phyloP scores from a whole-genome alignment of 2,329 filamentous ascomycete species.

The Ascochyta clinopodiicola region DNA sequence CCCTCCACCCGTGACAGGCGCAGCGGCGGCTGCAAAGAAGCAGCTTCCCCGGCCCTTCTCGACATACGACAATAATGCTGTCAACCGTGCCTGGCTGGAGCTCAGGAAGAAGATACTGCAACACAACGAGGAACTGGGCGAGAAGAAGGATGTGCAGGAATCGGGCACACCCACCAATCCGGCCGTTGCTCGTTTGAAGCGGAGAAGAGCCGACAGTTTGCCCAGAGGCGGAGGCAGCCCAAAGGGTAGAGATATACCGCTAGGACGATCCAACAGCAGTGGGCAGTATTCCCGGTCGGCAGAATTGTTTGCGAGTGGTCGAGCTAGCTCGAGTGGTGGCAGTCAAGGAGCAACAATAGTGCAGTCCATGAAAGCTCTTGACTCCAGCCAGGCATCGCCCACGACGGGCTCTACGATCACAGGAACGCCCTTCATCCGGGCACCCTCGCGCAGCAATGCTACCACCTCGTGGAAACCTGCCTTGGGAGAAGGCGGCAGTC shows the following conservation, averaged over 20 bases:
- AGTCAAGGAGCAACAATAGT: slow-evolving; percentile 26
- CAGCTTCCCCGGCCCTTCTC: slow-evolving; percentile 79
- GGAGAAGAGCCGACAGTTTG: slow-evolving; percentile 39
- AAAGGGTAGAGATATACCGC: slow-evolving; percentile 40
- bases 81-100: slow-evolving; percentile 78
- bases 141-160: slow-evolving; percentile 35
- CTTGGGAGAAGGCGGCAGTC: slow-evolving; percentile 33
- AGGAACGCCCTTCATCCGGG: slow-evolving; percentile 59
- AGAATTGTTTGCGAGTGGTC: slow-evolving; percentile 32
- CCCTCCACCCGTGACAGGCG: slow-evolving; percentile 59
- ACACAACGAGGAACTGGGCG: slow-evolving; percentile 50
- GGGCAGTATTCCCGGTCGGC: slow-evolving; percentile 40
- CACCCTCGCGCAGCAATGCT: slow-evolving; percentile 53
- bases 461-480: slow-evolving; percentile 31
- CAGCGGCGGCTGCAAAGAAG: slow-evolving; percentile 55
- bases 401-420: slow-evolving; percentile 47
- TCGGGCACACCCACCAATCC: slow-evolving; percentile 39
- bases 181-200: slow-evolving; percentile 44
- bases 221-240: slow-evolving; percentile 32
- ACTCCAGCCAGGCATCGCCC: slow-evolving; percentile 40
- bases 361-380: slow-evolving; percentile 40
- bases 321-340: slow-evolving; percentile 35
- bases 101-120: slow-evolving; percentile 60
- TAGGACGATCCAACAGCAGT: slow-evolving; percentile 25
- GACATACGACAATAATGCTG: slow-evolving; percentile 75